These are phyloP conservation scores for Polychaeton citri DNA, from an alignment of 2,329 filamentous ascomycete species.

Conservation along the genomic window DNA sequence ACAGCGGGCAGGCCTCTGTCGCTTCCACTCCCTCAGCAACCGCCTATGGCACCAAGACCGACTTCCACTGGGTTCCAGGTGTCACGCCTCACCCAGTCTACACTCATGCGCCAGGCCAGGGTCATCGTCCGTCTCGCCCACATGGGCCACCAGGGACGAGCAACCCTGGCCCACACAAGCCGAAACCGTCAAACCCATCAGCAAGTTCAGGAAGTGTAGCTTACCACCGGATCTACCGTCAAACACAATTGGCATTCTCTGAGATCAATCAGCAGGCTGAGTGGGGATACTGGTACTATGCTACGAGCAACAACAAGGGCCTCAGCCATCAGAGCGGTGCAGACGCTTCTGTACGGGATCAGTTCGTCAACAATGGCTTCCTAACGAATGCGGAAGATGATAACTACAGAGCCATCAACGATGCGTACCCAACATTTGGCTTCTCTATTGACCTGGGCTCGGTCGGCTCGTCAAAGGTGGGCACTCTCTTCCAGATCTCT, in stretches of 20 bases:
- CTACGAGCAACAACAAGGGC: constrained; percentile 28
- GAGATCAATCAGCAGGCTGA: constrained; percentile 36
- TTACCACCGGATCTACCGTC: constrained; percentile 46
- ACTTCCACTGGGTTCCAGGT: background rate
- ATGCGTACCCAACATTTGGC: constrained; percentile 40
- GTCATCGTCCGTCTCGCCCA: background rate
- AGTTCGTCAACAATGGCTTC: constrained; percentile 31
- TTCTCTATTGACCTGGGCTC: constrained; percentile 36
- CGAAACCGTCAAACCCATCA: background rate
- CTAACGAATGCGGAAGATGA: constrained; percentile 34
- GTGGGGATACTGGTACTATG: constrained; percentile 42
- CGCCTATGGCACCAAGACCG: background rate
- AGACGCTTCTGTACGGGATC: constrained; percentile 32
- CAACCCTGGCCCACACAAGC: background rate
- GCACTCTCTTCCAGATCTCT: constrained; percentile 37
- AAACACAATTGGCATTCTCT: constrained; percentile 33
- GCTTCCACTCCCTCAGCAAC: background rate
- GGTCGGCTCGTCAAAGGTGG: constrained; percentile 23
- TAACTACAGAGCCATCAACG: constrained; percentile 37
- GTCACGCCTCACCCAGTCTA: background rate
- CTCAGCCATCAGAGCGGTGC: constrained; percentile 35
- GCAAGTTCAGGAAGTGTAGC: constrained; percentile 29
- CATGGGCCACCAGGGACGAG: background rate
- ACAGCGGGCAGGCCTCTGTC: constrained; percentile 1
- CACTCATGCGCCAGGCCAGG: background rate